A percentile compares a stretch with the other conserved stretches of the same genome.
Evolutionary conservation across 257 asterid genomes (phyloP).

Genomic region (Primulina tabacum): DNA sequence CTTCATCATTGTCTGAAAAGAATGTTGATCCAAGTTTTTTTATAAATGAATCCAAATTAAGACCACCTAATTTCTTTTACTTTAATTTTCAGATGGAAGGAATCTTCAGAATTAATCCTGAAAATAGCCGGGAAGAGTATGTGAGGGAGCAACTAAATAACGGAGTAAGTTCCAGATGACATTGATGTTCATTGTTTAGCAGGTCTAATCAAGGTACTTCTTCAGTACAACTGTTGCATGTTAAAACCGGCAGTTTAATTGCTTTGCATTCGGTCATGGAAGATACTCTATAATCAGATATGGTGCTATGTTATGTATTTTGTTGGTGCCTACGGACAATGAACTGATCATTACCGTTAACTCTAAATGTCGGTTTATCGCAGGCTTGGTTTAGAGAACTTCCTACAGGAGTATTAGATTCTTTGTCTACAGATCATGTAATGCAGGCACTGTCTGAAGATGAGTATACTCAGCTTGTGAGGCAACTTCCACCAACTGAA

Average conservation of each 20-base stretch:
- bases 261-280: neutral
- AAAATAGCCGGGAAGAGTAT: constrained; percentile 38
- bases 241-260: neutral
- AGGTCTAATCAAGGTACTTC: constrained; percentile 40
- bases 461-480: constrained; percentile 45
- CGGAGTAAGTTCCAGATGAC: constrained; percentile 35
- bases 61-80: neutral
- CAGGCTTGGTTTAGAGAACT: constrained; percentile 68
- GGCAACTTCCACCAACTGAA: constrained; percentile 56
- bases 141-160: constrained; percentile 39
- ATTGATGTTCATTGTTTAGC: constrained; percentile 45
- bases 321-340: neutral
- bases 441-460: constrained; percentile 55
- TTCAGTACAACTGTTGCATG: neutral
- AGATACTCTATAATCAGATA: neutral
- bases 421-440: constrained; percentile 51
- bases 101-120: constrained; percentile 42
- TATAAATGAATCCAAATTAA: neutral
- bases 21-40: neutral
- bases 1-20: neutral
- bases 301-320: neutral
- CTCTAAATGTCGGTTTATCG: neutral
- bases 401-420: constrained; percentile 52
- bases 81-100: constrained; percentile 39
- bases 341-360: too few species aligned